phyloP scores from a whole-genome alignment of 805 yeast genomes.

The Cyberlindnera misumaiensis region DNA sequence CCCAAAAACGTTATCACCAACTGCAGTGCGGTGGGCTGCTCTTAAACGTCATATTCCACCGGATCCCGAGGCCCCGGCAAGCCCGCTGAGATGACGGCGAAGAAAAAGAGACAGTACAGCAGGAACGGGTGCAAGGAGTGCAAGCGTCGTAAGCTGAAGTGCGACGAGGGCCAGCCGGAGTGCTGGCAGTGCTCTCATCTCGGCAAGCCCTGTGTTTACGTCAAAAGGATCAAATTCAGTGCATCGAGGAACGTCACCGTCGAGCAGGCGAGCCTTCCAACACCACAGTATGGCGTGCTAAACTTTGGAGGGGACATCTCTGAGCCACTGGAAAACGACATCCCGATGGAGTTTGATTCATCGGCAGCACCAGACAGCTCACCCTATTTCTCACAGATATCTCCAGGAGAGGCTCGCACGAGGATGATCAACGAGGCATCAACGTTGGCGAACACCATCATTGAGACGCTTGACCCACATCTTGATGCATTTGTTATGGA shows the following conservation, averaged over 20 bases:
- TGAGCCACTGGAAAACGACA: no score
- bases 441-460: constrained; percentile 17
- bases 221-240: constrained; percentile 21
- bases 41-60: no score
- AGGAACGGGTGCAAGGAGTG: constrained; percentile 41
- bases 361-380: background rate
- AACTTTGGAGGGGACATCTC: no score
- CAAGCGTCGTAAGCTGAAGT: constrained; percentile 35
- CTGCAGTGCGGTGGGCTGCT: no score
- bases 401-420: constrained; percentile 12
- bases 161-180: constrained; percentile 21
- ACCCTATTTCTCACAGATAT: constrained; percentile 3
- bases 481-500: constrained; percentile 17
- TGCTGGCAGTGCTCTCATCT: constrained; percentile 36
- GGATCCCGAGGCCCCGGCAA: no score
- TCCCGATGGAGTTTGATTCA: no score
- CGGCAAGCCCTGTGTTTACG: constrained; percentile 32
- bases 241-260: constrained; percentile 12
- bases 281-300: background rate
- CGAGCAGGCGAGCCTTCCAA: background rate
- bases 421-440: constrained; percentile 19
- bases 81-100: background rate
- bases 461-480: constrained; percentile 15
- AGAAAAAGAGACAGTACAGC: constrained; percentile 35
- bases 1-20: no score